phyloP scores from a whole-genome alignment of 169 alveolate genomes.

The Neospora caninum region DNA sequence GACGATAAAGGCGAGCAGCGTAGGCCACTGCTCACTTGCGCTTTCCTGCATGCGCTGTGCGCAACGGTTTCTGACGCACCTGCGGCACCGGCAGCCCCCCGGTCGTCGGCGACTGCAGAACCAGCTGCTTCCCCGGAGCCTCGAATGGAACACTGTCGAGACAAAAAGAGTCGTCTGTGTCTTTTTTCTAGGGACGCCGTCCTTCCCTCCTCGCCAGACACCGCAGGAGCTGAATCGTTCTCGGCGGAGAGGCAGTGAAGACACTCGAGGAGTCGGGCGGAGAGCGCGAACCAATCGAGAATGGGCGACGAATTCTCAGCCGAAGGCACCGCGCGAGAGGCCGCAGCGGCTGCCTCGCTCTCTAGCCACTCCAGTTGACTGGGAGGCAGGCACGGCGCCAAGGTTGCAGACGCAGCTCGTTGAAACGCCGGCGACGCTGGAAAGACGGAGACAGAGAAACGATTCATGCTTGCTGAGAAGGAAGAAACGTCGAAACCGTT shows the following conservation, averaged over 20 bases:
- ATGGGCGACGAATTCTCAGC: background rate
- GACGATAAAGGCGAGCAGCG: no score
- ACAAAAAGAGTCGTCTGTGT: background rate
- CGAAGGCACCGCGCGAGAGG: background rate
- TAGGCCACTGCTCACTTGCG: no score
- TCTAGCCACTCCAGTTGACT: background rate
- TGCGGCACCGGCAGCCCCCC: background rate
- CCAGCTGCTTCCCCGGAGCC: background rate
- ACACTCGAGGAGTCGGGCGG: background rate
- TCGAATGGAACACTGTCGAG: conserved; percentile 1
- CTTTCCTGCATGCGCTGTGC: no score
- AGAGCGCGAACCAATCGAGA: conserved; percentile 4
- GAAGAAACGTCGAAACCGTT: no score
- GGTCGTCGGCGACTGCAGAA: background rate
- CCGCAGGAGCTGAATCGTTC: background rate
- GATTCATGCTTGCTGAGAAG: background rate
- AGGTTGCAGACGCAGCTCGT: background rate
- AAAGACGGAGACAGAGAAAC: background rate
- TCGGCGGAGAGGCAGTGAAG: conserved; percentile 11
- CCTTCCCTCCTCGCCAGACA: background rate
- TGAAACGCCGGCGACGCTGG: conserved; percentile 13
- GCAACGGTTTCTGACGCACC: background rate
- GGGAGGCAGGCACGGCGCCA: background rate
- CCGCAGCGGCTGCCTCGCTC: background rate
- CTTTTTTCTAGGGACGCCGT: background rate